Conservation (phyloP, 1,284 basidiomycete genomes). For the Ustilago shanxiensis region DNA sequence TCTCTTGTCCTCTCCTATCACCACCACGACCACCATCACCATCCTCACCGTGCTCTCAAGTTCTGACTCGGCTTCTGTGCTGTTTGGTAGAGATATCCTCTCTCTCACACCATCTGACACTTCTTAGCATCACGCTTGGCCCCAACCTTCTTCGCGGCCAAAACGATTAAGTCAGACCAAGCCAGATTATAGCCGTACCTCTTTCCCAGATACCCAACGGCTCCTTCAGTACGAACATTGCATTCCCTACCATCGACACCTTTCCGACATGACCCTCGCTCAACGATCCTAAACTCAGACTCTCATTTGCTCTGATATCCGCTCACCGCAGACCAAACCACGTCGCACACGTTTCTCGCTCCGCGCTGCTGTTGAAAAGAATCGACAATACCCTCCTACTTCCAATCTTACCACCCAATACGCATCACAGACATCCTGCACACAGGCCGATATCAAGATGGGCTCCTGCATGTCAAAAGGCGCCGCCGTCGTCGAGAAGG, state of each 20-base stretch:
- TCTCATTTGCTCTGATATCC: neutral
- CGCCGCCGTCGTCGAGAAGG: slow-evolving; percentile 16
- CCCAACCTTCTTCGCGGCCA: neutral
- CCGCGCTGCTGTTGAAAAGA: neutral
- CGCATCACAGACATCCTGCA: too few species aligned
- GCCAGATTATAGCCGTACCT: neutral
- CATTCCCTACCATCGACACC: neutral
- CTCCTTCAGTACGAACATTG: neutral
- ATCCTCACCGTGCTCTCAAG: neutral
- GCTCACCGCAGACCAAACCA: neutral
- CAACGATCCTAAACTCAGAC: neutral
- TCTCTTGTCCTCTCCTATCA: neutral
- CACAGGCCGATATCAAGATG: slow-evolving; percentile 31
- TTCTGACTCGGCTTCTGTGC: neutral
- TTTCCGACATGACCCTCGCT: slow-evolving; percentile 3
- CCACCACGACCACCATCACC: neutral
- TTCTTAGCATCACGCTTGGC: neutral
- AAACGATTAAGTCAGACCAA: neutral
- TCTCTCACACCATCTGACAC: neutral
- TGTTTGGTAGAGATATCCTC: neutral
- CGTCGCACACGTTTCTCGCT: neutral
- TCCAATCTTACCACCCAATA: too few species aligned
- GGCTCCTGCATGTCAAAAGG: slow-evolving; percentile 58
- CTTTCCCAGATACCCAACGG: neutral
- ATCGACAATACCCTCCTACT: neutral